phyloP scores from a whole-genome alignment of 75 land plant genomes.

The Pseudotsuga menziesii region DNA sequence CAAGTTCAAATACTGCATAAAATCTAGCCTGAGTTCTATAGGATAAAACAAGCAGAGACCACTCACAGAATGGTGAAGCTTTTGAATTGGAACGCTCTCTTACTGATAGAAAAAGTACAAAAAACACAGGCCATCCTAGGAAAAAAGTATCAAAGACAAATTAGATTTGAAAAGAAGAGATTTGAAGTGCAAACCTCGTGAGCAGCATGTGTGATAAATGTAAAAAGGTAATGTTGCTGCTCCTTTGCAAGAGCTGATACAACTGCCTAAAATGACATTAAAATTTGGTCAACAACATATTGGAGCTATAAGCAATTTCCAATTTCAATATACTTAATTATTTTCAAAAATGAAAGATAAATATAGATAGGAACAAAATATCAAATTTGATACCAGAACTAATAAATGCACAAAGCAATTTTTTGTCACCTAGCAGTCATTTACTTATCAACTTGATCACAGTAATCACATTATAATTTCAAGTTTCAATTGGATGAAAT shows the following conservation, averaged over 20 bases:
- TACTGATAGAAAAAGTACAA: not conserved
- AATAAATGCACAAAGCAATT: too few species aligned
- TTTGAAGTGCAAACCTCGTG: conserved; percentile 43
- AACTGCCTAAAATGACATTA: conserved; percentile 32
- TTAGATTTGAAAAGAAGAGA: not conserved
- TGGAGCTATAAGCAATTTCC: too few species aligned
- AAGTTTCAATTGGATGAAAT: too few species aligned
- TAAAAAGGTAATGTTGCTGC: conserved; percentile 34
- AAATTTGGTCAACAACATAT: not conserved
- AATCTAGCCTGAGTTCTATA: conserved; percentile 8
- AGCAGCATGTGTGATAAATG: conserved; percentile 53
- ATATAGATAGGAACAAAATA: too few species aligned
- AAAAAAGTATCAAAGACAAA: conserved; percentile 5
- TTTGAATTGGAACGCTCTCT: not conserved
- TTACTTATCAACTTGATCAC: too few species aligned
- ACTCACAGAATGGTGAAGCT: not conserved
- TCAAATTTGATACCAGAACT: too few species aligned
- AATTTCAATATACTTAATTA: too few species aligned
- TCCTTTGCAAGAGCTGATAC: conserved; percentile 52
- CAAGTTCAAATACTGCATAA: conserved; percentile 30
- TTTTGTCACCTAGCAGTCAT: too few species aligned
- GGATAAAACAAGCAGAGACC: not conserved
- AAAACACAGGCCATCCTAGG: not conserved
- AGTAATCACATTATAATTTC: too few species aligned
- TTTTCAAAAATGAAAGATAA: too few species aligned